A percentile compares a stretch with the other conserved stretches of the same genome.
Evolutionary conservation across 2,329 filamentous ascomycete species (phyloP).

Genomic region (Lasiodiplodia sp.): DNA sequence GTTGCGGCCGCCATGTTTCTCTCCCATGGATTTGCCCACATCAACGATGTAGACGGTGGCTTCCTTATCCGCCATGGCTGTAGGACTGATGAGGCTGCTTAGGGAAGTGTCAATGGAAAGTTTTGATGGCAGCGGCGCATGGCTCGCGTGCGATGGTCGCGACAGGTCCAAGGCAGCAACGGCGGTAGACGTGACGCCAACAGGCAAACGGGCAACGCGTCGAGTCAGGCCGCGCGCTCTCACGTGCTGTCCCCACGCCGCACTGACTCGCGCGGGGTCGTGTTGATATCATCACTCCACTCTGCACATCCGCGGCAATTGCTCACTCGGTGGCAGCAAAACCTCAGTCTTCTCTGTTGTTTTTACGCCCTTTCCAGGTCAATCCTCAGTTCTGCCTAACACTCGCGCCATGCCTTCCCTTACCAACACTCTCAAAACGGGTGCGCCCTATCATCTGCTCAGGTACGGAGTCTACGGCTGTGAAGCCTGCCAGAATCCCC

Average conservation of each 20-base stretch:
- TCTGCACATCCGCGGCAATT: no score
- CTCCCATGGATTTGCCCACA: conserved; percentile 83
- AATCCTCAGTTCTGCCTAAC: not conserved
- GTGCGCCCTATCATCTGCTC: conserved; percentile 78
- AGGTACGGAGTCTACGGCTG: conserved; percentile 58
- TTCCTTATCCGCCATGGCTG: conserved; percentile 86
- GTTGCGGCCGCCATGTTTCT: conserved; percentile 71
- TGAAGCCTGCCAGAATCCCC: not conserved
- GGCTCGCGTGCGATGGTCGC: conserved; percentile 1
- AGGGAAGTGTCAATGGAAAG: not conserved
- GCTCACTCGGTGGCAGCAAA: not conserved
- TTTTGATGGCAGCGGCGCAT: conserved; percentile 12
- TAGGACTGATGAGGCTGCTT: not conserved
- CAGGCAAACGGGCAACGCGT: not conserved
- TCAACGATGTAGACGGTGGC: conserved; percentile 92
- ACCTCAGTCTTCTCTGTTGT: not conserved
- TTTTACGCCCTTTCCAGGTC: not conserved
- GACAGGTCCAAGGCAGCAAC: conserved; percentile 23
- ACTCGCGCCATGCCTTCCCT: conserved; percentile 53
- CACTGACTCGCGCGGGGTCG: conserved; percentile 18
- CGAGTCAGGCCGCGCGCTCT: conserved; percentile 16
- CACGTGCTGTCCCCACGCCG: conserved; percentile 1
- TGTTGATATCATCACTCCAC: conserved; percentile 29
- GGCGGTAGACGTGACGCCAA: conserved; percentile 21
- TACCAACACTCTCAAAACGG: conserved; percentile 60